Evolutionary conservation across 148 eudicot species (phyloP), one percentile per base, ranked within the genome.

Genomic region (Silene uniflora): DNA sequence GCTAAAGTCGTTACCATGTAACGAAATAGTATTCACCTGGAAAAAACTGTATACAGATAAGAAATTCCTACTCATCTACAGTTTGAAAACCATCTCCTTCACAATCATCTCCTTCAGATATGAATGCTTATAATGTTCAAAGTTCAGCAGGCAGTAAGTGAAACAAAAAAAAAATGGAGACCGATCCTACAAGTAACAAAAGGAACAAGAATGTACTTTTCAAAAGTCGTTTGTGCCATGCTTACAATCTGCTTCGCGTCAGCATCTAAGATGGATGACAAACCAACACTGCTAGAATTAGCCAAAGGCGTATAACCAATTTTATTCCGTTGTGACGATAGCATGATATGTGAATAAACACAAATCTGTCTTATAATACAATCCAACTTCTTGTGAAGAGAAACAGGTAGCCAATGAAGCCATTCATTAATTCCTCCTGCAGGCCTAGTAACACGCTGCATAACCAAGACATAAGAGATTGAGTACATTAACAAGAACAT

Each of bases 331-430:
- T 86, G 79, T 56, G 88, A 73, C 47, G 85, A 71, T 49, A 89
- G 73, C 69, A 86, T 69, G 77, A 92, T 69, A 74, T 76, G 83
- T 47, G 97, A 87, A 82, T 87, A 91, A 54, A 84, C 79, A 87
- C 44, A 85, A 55, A 92, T 78, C 78, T 77, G 93, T 59, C 89
- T 85, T 27, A 92, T 56, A 71, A 95, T 79, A 72, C 74, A 85
- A 81, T 87, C 79, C 73, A 92, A 52, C 70, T 84, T 87, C 82
- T 92, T 88, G 81, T 92, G 99, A 62, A 90, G 24, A 80, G 94
- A 89, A 79, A 92, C 94, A 62, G 99, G 99, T 55, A 95, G 91
- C 97, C 99, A 95, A 74, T 86, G 96, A 71, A 95, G 85, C 92
- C 91, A 95, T 60, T 92, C 97, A 82, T 95, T 92, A 68, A 95